Evolutionary conservation across 1,139 yeast genomes (phyloP), one percentile per base, ranked within the genome.

Genomic region (Suhomyces coccinellae): DNA sequence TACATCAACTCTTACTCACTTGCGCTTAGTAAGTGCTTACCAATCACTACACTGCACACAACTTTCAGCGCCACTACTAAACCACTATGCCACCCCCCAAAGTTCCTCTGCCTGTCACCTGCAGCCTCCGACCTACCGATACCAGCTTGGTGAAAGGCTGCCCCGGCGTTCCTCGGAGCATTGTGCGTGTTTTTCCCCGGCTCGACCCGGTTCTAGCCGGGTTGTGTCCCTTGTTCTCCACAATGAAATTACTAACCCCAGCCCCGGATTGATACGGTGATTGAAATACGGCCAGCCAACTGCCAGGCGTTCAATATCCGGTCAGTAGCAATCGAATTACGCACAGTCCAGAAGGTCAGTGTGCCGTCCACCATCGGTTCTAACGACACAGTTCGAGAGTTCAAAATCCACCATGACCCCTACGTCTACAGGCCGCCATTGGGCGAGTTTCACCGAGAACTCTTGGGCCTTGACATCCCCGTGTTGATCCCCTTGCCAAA

Each of bases 111-210:
- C 73, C 73, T 6, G 66, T 70, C 22, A 52, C 63, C 28, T 66
- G 65, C 11, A 56, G 58, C 26, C 58, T 82, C 40, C 75, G 75
- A 46, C 77, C 83, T 3, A 69, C 78, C 31, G 75, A 73, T 34
- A 61, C 69, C 17, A 69, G 79, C 20, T 63, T 79, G 1, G 80
- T 82, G 0, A 65, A 71, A 40, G 87, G 87, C 4, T 79, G 85
- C 58, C 85, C 87, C 1, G 87, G 87, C 0, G 79, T 82, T 0
- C 78, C 83, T 1, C 69, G 82, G 46, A 80, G 85, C 10, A 62
- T 80, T 17, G 67, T 55, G 43, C 54, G 79, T 50, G 49, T 59
- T 41, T 38, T 40, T 9, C 40, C 43, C 41, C 26, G 38, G 5
- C 7, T 20, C 24, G 7, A 20, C 24, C 24, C 24, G 24, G 24